Percentiles rank a stretch among this genome's conserved stretches.
Conservation (phyloP, 2,329 filamentous ascomycete genomes). For the Diaporthe sp. region DNA sequence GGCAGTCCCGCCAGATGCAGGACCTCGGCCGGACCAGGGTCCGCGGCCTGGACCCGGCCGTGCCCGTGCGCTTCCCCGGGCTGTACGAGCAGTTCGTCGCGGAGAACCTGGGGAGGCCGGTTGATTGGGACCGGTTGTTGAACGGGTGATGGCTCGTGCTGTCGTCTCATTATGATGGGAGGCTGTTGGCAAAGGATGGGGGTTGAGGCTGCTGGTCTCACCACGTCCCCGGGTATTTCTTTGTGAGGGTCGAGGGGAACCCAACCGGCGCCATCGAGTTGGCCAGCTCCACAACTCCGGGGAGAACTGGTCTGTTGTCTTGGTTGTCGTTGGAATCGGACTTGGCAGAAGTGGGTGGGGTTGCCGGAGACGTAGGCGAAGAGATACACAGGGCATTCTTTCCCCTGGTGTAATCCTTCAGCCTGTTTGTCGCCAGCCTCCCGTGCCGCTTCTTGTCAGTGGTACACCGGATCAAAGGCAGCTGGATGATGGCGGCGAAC, state of each 20-base stretch:
- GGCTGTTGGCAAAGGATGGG: neutral
- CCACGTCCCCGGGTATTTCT: constrained; percentile 31
- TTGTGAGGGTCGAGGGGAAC: constrained; percentile 33
- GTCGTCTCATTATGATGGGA: too few species aligned
- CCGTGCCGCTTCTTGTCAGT: constrained; percentile 58
- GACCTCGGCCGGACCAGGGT: constrained; percentile 31
- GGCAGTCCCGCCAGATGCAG: constrained; percentile 29
- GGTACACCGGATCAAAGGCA: constrained; percentile 60
- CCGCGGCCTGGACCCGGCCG: constrained; percentile 30
- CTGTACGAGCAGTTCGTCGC: constrained; percentile 36
- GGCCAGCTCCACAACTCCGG: constrained; percentile 37
- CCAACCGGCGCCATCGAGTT: constrained; percentile 37
- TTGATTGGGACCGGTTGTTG: constrained; percentile 37
- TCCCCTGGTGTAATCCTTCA: constrained; percentile 57
- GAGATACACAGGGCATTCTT: constrained; percentile 47
- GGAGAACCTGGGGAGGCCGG: constrained; percentile 32
- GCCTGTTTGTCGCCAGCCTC: constrained; percentile 54
- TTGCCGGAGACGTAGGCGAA: neutral
- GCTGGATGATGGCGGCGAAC: constrained; percentile 61
- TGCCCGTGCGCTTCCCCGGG: constrained; percentile 35
- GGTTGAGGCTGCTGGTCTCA: neutral
- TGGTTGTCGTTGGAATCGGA: neutral
- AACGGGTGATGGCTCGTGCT: constrained; percentile 11
- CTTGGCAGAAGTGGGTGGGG: constrained; percentile 16
- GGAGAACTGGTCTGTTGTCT: constrained; percentile 27